Evolutionary conservation across 257 asterid genomes (phyloP), one percentile per base, ranked within the genome.

Genomic region (Ballota nigra): DNA sequence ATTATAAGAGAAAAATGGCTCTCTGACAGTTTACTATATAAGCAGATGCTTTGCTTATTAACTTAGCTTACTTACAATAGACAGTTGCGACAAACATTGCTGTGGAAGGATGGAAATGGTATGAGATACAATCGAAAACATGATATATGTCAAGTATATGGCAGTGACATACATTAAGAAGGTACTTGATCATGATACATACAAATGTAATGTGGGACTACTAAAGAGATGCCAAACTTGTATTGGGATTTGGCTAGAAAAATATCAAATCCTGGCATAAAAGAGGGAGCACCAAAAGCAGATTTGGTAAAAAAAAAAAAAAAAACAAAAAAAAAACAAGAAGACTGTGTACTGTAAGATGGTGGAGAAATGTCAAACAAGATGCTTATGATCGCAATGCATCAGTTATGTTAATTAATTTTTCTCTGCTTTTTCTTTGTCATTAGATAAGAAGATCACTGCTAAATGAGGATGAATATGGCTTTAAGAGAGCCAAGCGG

Each of bases 401-500:
- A 53, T 52, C 47, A 15, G 7, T 15, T 33, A 12, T 38, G 38
- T 15, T 41, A 53, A 19, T 38, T 18, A 63, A 33, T 47, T 20
- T 41, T 26, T 43, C 58, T 66, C 45, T 43, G 38, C 31, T 8
- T 40, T 59, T 45, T 78, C 24, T 58, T 67, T 61, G 72, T 76
- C 65, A 67, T 41, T 66, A 92, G 98, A 88, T 92, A 71, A 76
- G 95, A 74, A 86, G 89, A 79, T 83, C 95, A 29, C 70, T 90
- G 76, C 88, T 90, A 55, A 82, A 92, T 68, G 98, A 90, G 85
- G 85, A 92, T 77, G 98, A 90, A 69, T 76, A 84, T 73, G 98
- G 97, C 22, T 90, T 92, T 62, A 83, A 81, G 63, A 84, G 55
- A 86, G 88, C 97, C 72, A 92, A 51, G 73, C 77, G 87, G 62